Conservation (phyloP, 2,329 filamentous ascomycete genomes). For the Aspergillus sp. region DNA sequence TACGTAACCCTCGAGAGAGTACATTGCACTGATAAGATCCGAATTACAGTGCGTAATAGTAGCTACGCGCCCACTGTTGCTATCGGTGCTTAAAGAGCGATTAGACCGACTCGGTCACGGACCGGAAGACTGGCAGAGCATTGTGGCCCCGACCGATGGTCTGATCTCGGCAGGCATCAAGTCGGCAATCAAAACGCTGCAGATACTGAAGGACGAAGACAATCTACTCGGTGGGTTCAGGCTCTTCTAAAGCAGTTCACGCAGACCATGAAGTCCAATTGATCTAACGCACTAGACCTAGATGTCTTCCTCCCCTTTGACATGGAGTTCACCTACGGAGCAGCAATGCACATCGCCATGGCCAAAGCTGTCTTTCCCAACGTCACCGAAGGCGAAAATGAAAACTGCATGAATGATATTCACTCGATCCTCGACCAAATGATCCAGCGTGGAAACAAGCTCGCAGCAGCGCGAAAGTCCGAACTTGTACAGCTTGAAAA, state of each 20-base stretch:
- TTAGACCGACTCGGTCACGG: constrained; percentile 31
- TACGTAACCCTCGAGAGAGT: too few species aligned
- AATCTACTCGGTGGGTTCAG: constrained; percentile 36
- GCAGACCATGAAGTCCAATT: background rate
- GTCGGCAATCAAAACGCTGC: constrained; percentile 43
- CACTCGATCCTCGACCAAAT: constrained; percentile 37
- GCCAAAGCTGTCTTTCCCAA: constrained; percentile 40
- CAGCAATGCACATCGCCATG: constrained; percentile 42
- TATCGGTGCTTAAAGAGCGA: constrained; percentile 43
- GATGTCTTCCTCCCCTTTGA: constrained; percentile 44
- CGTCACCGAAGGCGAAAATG: constrained; percentile 26
- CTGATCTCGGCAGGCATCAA: constrained; percentile 46
- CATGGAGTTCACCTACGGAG: constrained; percentile 39
- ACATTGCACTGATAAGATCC: too few species aligned
- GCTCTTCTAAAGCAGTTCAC: background rate
- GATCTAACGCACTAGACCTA: background rate
- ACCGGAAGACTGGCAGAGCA: constrained; percentile 35
- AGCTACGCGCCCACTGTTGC: constrained; percentile 42
- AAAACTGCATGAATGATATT: constrained; percentile 19
- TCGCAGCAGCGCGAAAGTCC: constrained; percentile 32
- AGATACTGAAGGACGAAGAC: constrained; percentile 41
- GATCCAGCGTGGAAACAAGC: constrained; percentile 35
- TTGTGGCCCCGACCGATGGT: constrained; percentile 37
- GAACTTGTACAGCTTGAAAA: constrained; percentile 33
- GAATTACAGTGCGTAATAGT: constrained; percentile 38